These are phyloP conservation scores for Cladophialophora carrionii DNA, from an alignment of 2,329 filamentous ascomycete species.

Conservation along the genomic window DNA sequence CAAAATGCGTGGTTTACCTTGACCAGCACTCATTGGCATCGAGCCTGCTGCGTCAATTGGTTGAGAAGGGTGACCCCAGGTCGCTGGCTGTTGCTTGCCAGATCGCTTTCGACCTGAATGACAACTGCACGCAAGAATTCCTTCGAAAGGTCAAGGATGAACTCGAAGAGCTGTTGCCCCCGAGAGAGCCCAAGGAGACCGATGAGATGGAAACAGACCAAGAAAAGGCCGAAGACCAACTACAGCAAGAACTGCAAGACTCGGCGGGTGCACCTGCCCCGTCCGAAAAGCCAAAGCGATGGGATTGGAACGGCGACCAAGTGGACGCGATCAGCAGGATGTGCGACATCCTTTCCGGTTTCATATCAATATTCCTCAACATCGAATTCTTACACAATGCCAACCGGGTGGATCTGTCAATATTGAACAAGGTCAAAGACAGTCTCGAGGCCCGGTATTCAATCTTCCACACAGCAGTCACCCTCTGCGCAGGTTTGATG, in stretches of 20 bases:
- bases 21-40: conserved; percentile 90
- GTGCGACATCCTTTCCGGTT: conserved; percentile 73
- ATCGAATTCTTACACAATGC: conserved; percentile 95
- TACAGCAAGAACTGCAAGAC: conserved; percentile 59
- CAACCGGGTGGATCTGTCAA: conserved; percentile 87
- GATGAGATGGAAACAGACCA: conserved; percentile 56
- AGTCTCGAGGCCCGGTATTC: conserved; percentile 94
- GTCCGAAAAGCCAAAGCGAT: conserved; percentile 51
- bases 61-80: conserved; percentile 75
- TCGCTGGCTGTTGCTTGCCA: conserved; percentile 90
- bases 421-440: conserved; percentile 94
- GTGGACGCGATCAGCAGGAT: conserved; percentile 61
- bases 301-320: conserved; percentile 50
- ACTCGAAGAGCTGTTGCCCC: conserved; percentile 62
- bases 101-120: conserved; percentile 96
- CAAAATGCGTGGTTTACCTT: conserved; percentile 94
- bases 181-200: conserved; percentile 49
- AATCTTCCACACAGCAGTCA: conserved; percentile 97
- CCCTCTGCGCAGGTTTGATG: conserved; percentile 98
- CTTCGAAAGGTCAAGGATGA: conserved; percentile 83
- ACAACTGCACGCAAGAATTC: conserved; percentile 98
- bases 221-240: conserved; percentile 52
- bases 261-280: conserved; percentile 51
- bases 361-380: conserved; percentile 91
- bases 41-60: conserved; percentile 77